Percentiles rank a stretch among this genome's conserved stretches.
These are phyloP conservation scores for Leucosporidium yakuticum DNA, from an alignment of 768 basidiomycete genomes.

Conservation along the genomic window DNA sequence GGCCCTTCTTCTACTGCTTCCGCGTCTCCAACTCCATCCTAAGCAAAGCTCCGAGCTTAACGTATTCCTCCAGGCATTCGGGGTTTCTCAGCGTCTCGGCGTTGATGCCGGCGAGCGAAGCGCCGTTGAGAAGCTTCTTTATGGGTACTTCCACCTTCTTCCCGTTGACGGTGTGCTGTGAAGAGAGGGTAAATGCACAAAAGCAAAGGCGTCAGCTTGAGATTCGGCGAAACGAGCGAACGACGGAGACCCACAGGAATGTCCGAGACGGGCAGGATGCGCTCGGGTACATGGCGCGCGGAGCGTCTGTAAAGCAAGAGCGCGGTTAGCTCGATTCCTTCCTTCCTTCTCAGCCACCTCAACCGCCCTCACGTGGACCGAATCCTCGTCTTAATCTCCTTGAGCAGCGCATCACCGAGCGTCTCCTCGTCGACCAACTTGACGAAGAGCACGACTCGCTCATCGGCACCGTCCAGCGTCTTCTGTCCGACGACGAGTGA, in stretches of 20 bases:
- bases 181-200: not conserved
- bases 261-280: slow-evolving; percentile 7
- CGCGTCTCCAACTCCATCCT: slow-evolving; percentile 47
- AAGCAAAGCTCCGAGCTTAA: slow-evolving; percentile 48
- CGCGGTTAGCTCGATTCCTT: no score
- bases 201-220: not conserved
- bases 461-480: slow-evolving; percentile 60
- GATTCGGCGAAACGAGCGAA: not conserved
- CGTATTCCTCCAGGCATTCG: slow-evolving; percentile 61
- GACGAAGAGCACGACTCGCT: slow-evolving; percentile 69
- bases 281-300: slow-evolving; percentile 64
- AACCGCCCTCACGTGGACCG: not conserved
- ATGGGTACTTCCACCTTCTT: slow-evolving; percentile 74
- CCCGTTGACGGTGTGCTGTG: slow-evolving; percentile 69
- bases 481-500: slow-evolving; percentile 66
- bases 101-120: slow-evolving; percentile 62
- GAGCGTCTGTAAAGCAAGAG: slow-evolving; percentile 49
- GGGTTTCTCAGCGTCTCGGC: slow-evolving; percentile 68
- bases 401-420: slow-evolving; percentile 53
- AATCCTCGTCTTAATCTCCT: slow-evolving; percentile 46
- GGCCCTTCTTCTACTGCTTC: no score
- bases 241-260: not conserved
- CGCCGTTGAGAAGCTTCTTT: slow-evolving; percentile 61
- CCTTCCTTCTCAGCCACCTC: not conserved
- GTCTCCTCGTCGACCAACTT: slow-evolving; percentile 54